Conservation (phyloP, 2,329 filamentous ascomycete genomes). For the Colletotrichum viniferum region DNA sequence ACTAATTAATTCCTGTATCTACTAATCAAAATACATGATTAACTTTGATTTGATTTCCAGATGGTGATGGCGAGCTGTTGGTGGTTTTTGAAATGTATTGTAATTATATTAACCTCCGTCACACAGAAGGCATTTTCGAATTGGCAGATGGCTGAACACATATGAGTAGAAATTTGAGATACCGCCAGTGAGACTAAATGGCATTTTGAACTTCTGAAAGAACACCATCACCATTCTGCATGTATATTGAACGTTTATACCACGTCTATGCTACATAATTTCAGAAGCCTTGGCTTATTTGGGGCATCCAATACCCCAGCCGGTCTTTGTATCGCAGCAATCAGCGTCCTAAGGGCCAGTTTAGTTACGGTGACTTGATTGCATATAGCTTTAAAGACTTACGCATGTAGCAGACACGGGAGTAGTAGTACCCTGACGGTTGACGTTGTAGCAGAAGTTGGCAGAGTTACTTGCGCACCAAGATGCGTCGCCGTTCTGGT, state of each 20-base stretch:
- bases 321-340: neutral
- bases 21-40: accelerated
- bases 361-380: neutral
- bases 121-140: neutral
- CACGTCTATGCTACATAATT: neutral
- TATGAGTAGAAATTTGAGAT: neutral
- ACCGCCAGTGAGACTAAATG: accelerated
- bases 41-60: neutral
- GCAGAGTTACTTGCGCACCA: neutral
- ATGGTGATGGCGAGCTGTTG: neutral
- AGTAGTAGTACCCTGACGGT: neutral
- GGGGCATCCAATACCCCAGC: neutral
- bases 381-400: neutral
- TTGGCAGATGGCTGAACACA: neutral
- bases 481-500: neutral
- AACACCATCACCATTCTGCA: neutral
- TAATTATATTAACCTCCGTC: neutral
- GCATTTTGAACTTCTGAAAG: neutral
- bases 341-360: neutral
- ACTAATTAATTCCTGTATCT: accelerated
- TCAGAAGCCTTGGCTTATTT: neutral
- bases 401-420: neutral
- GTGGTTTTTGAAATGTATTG: neutral
- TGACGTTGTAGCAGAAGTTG: neutral
- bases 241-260: neutral